These are phyloP conservation scores for Cryptococcus wingfieldii DNA, from an alignment of 1,284 basidiomycete genomes.

Conservation along the genomic window DNA sequence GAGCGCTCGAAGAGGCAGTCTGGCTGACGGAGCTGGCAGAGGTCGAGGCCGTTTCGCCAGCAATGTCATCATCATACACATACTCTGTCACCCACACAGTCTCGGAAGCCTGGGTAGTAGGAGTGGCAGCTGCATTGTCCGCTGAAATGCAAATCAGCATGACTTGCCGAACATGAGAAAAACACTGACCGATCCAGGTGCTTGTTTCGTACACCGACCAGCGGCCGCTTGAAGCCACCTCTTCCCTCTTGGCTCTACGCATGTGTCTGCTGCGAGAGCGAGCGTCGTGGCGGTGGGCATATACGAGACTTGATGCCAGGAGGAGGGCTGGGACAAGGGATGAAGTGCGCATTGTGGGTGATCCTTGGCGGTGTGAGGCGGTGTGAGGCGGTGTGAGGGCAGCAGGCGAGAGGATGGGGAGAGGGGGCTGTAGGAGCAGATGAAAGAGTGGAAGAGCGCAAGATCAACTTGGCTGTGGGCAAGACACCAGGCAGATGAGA, in stretches of 20 bases:
- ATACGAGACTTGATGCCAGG: background rate
- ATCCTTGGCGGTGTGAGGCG: background rate
- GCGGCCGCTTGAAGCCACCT: background rate
- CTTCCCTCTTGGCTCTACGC: background rate
- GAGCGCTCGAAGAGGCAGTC: slow-evolving; percentile 1
- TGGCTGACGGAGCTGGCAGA: background rate
- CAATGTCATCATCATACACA: background rate
- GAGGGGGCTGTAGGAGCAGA: background rate
- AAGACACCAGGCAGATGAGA: background rate
- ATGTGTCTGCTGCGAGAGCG: background rate
- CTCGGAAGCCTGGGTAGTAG: background rate
- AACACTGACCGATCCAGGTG: slow-evolving; percentile 12
- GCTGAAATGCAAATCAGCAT: background rate
- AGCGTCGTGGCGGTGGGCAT: background rate
- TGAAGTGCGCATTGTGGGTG: background rate
- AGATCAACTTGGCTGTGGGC: slow-evolving; percentile 8
- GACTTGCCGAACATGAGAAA: background rate
- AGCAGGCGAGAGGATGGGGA: background rate
- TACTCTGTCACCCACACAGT: slow-evolving; percentile 8
- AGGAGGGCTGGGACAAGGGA: background rate
- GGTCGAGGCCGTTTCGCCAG: background rate
- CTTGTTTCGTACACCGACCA: slow-evolving; percentile 12
- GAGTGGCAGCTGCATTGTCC: background rate
- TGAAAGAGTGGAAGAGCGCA: slow-evolving; percentile 3
- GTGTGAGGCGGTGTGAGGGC: background rate